These are phyloP conservation scores for Geotrichum reessii DNA, from an alignment of 1,139 yeast species.

Conservation along the genomic window DNA sequence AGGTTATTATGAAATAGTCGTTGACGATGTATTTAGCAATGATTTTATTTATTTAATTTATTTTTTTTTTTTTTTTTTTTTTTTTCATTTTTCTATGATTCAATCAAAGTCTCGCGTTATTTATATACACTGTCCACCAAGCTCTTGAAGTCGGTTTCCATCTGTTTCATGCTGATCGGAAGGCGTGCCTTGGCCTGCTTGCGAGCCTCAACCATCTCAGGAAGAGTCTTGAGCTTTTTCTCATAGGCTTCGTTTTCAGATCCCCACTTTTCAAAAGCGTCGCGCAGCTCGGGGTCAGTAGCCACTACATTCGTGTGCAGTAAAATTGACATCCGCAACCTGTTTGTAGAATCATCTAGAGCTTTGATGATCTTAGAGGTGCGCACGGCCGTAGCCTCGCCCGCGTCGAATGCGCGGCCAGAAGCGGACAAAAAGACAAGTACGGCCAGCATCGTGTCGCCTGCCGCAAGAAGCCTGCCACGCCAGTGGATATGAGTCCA, in stretches of 20 bases:
- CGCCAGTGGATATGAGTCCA: conserved; percentile 21
- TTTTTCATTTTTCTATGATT: no score
- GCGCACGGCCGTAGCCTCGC: conserved; percentile 10
- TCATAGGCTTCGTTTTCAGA: neutral
- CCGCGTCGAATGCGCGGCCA: conserved; percentile 24
- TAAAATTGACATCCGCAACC: conserved; percentile 14
- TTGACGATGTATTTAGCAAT: no score
- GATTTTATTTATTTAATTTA: no score
- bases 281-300: conserved; percentile 7
- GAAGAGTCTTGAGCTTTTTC: neutral
- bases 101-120: neutral
- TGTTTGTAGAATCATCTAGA: conserved; percentile 6
- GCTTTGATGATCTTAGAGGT: conserved; percentile 3
- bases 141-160: conserved; percentile 10
- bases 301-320: conserved; percentile 18
- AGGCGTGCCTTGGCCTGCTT: conserved; percentile 15
- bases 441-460: conserved; percentile 20
- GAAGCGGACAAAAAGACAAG: conserved; percentile 23
- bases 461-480: conserved; percentile 18
- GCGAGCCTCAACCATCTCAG: conserved; percentile 13
- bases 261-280: conserved; percentile 16
- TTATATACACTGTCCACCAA: conserved; percentile 5
- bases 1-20: no score
- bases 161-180: conserved; percentile 4
- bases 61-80: no score